Conservation (phyloP, 75 land plant genomes). For the Gnetum montanum region DNA sequence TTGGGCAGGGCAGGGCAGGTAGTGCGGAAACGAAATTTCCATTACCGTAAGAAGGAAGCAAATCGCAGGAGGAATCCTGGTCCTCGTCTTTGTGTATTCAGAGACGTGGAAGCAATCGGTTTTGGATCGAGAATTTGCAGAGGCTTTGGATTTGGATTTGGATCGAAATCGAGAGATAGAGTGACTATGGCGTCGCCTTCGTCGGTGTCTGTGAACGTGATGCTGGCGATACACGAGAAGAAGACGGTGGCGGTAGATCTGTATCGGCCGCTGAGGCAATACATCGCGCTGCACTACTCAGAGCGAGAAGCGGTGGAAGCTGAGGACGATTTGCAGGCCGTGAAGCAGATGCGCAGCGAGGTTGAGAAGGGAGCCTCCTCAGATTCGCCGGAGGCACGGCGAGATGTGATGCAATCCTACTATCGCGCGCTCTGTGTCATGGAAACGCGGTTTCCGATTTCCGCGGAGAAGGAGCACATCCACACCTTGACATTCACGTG, state of each 20-base stretch:
- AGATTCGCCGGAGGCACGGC: slow-evolving; percentile 56
- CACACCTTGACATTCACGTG: slow-evolving; percentile 73
- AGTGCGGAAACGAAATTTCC: too few relatives aligned
- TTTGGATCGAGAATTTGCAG: too few relatives aligned
- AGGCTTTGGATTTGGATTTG: background rate
- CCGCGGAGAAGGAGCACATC: slow-evolving; percentile 73
- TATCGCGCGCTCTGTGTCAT: slow-evolving; percentile 61
- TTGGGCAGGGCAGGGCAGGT: too few relatives aligned
- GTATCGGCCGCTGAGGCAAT: slow-evolving; percentile 64
- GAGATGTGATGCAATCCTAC: slow-evolving; percentile 70
- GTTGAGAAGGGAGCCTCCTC: slow-evolving; percentile 51
- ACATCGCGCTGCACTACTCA: slow-evolving; percentile 58
- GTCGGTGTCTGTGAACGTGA: slow-evolving; percentile 35
- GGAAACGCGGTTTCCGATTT: slow-evolving; percentile 91
- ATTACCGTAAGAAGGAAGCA: too few relatives aligned
- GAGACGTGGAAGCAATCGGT: too few relatives aligned
- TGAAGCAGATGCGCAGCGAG: slow-evolving; percentile 45
- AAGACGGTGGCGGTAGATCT: slow-evolving; percentile 66
- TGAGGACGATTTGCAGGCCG: slow-evolving; percentile 69
- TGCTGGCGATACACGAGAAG: slow-evolving; percentile 96
- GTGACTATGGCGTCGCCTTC: slow-evolving; percentile 23
- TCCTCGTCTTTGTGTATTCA: too few relatives aligned
- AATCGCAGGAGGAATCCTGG: too few relatives aligned
- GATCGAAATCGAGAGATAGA: too few relatives aligned
- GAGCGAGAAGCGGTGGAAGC: slow-evolving; percentile 71